These are phyloP conservation scores for Arctium minus DNA, from an alignment of 129 eudicot species.

Conservation along the genomic window DNA sequence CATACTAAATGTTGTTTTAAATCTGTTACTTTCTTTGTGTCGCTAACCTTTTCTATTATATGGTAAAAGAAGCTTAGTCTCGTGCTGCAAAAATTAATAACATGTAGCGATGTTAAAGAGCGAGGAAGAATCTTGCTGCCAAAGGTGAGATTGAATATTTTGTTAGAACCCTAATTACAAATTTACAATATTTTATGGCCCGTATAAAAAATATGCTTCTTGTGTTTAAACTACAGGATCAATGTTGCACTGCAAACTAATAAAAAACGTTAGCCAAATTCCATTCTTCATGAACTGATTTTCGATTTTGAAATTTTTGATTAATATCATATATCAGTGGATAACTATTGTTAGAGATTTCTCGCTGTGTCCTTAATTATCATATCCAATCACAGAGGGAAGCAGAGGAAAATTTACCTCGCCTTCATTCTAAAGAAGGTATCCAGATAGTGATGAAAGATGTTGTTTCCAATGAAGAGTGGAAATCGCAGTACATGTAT, in stretches of 20 bases:
- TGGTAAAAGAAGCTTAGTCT: slow-evolving; percentile 18
- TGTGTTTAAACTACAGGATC: background rate
- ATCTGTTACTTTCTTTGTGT: background rate
- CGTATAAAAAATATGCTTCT: too few species aligned
- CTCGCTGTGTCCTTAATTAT: background rate
- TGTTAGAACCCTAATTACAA: background rate
- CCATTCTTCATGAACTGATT: background rate
- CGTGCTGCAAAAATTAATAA: slow-evolving; percentile 17
- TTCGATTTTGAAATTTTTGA: too few species aligned
- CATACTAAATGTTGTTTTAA: background rate
- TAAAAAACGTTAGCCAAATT: too few species aligned
- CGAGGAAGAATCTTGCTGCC: slow-evolving; percentile 32
- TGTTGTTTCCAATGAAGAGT: background rate
- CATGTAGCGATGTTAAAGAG: slow-evolving; percentile 20
- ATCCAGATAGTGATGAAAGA: slow-evolving; percentile 11
- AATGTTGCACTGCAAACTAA: background rate
- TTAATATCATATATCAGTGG: background rate
- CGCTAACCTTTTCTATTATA: slow-evolving; percentile 11
- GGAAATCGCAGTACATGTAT: slow-evolving; percentile 21
- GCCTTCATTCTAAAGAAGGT: slow-evolving; percentile 20
- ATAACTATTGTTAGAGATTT: background rate
- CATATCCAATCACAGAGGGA: slow-evolving; percentile 12
- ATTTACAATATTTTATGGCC: background rate
- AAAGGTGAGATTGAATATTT: slow-evolving; percentile 14
- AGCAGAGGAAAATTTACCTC: slow-evolving; percentile 25